Evolutionary conservation across 1,284 basidiomycete genomes (phyloP), one percentile per base, ranked within the genome.

Genomic region (Ceratobasidium papillatum): DNA sequence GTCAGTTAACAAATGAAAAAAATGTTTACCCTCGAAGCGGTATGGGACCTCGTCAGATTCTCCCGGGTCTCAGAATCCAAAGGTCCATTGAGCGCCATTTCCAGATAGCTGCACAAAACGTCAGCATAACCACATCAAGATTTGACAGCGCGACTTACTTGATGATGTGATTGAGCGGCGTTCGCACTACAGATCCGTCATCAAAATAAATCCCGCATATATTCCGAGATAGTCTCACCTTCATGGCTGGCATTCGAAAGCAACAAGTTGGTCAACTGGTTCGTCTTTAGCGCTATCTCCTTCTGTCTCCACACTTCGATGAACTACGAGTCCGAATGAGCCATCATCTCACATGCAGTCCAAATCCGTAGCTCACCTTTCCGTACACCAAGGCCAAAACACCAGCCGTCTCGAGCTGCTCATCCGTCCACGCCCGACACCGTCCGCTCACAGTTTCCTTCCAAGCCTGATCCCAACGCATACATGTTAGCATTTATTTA

Each of bases 171-270:
- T 92, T 92, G 72, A 93, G 80, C 5, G 91, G 91, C 12, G 91
- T 92, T 47, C 91, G 87, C 9, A 92, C 91, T 90, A 76, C n/a
- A 22, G 51, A 43, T 49, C 12, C 11, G 17, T 19, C 41, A 76
- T 61, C 68, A 76, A 30, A 11, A 22, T 43, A 7, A 30, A 3
- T 25, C 32, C 19, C 8, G 19, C n/a, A 34, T 34, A 25, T 32
- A 71, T 5, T 58, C 32, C 32, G 27, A 27, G 45, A 27, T 14
- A 4, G 75, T 81, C 80, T 77, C 80, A 87, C 93, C 92, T 85
- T 95, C 94, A 81, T 96, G 94, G 77, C 89, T 92, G 5, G 94
- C 94, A 81, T 96, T 96, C n/a, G 92, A 93, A 19, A 96, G 83
- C 58, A 96, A 80, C 2, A 96, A 84, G 71, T 91, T 91, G 19